phyloP scores from a whole-genome alignment of 106 monocot species.

The Narthecium ossifragum region DNA sequence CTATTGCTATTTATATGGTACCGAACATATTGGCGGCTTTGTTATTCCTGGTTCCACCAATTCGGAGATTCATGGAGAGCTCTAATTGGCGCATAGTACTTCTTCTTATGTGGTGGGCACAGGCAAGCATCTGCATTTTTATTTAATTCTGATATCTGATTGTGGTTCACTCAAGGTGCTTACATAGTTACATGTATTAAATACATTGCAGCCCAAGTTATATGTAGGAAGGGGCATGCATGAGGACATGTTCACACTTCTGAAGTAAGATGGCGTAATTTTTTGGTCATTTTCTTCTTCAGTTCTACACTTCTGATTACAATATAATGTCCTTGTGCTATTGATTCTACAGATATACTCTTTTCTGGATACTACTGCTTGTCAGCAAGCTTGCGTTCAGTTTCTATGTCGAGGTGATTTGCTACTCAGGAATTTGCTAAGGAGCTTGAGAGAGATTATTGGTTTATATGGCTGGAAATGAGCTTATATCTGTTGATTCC shows the following conservation, averaged over 20 bases:
- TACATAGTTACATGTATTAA: conserved; percentile 5
- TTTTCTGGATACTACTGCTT: conserved; percentile 93
- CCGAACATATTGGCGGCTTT: conserved; percentile 86
- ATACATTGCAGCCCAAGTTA: conserved; percentile 57
- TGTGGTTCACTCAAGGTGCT: too few relatives aligned
- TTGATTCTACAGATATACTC: conserved; percentile 71
- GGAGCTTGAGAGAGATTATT: too few relatives aligned
- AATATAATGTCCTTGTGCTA: not conserved
- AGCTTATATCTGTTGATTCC: too few relatives aligned
- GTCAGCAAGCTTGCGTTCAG: conserved; percentile 94
- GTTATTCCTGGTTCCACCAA: conserved; percentile 72
- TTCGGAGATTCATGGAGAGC: conserved; percentile 58
- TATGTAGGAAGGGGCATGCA: conserved; percentile 99
- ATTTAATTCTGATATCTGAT: not conserved
- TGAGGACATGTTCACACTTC: conserved; percentile 74
- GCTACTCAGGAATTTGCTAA: too few relatives aligned
- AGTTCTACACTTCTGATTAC: not conserved
- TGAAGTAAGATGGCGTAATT: conserved; percentile 47
- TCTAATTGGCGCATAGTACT: conserved; percentile 57
- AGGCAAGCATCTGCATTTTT: conserved; percentile 34
- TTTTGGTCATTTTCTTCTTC: conserved; percentile 1
- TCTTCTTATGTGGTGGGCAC: conserved; percentile 93
- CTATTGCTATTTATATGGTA: conserved; percentile 78
- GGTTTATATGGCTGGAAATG: too few relatives aligned
- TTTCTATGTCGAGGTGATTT: conserved; percentile 93